phyloP scores from a whole-genome alignment of 2,329 filamentous ascomycete species.

The Eurotiales sp. region DNA sequence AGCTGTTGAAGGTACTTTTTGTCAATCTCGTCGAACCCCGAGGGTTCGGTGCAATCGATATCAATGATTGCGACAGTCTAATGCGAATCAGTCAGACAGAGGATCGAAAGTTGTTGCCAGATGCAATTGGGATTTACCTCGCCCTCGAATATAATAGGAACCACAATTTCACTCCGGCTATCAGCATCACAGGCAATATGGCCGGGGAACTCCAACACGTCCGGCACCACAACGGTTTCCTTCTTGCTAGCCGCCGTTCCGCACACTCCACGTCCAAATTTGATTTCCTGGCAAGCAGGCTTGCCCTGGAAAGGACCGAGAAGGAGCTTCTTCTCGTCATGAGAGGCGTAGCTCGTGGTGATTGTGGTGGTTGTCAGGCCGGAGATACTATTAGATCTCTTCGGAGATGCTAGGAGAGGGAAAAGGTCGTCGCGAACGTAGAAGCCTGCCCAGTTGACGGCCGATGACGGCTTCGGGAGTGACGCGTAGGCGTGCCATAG shows the following conservation, averaged over 20 bases:
- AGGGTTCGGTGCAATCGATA: conserved; percentile 42
- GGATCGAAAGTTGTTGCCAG: too few relatives aligned
- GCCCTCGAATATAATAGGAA: conserved; percentile 37
- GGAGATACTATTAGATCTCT: conserved; percentile 16
- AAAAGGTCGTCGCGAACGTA: conserved; percentile 45
- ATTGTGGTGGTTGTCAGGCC: conserved; percentile 21
- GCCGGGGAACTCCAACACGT: conserved; percentile 43
- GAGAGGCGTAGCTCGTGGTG: conserved; percentile 21
- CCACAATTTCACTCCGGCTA: conserved; percentile 48
- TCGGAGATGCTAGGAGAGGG: conserved; percentile 25
- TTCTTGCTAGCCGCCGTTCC: conserved; percentile 40
- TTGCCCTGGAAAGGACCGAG: conserved; percentile 49
- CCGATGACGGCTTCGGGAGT: conserved; percentile 40
- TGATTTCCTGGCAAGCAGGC: conserved; percentile 47
- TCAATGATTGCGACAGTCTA: conserved; percentile 49
- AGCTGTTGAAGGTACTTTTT: conserved; percentile 40
- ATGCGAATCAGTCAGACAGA: not conserved
- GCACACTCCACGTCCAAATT: conserved; percentile 45
- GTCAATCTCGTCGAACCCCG: conserved; percentile 45
- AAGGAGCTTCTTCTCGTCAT: conserved; percentile 31
- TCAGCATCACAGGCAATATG: conserved; percentile 50
- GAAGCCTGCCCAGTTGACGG: conserved; percentile 49
- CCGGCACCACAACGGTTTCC: conserved; percentile 40
- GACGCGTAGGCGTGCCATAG: conserved; percentile 47
- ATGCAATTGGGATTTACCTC: conserved; percentile 21